phyloP scores from a whole-genome alignment of 179 eudicot genomes.

The Drosera spatulata region DNA sequence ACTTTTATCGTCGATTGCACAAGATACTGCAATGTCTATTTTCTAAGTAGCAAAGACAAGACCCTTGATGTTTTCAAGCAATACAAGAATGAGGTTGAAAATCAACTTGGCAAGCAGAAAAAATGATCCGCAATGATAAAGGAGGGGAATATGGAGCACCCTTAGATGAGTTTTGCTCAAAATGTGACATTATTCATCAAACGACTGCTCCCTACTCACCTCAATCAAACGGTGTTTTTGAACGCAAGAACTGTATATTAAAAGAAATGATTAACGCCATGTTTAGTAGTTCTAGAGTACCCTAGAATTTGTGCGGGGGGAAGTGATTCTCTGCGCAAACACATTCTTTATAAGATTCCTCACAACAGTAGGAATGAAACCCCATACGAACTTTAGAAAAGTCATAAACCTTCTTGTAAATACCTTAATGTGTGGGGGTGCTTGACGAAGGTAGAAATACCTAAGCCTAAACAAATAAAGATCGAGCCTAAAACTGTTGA shows the following conservation, averaged over 20 bases:
- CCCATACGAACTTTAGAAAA: background rate
- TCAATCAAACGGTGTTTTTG: too few relatives aligned
- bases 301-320: too few relatives aligned
- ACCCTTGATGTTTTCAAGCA: background rate
- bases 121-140: constrained; percentile 1
- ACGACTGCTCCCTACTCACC: background rate
- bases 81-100: constrained; percentile 6
- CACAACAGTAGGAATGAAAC: background rate
- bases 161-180: background rate
- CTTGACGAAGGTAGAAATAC: constrained; percentile 1
- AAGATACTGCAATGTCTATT: constrained; percentile 2
- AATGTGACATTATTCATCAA: background rate
- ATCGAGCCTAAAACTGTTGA: constrained; percentile 5
- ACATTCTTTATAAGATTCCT: constrained; percentile 4
- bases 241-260: too few relatives aligned
- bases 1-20: constrained; percentile 2
- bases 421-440: constrained; percentile 8
- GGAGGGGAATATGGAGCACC: constrained; percentile 2
- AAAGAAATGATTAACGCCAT: constrained; percentile 1
- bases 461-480: background rate
- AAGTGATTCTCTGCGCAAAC: background rate
- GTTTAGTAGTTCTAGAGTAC: background rate
- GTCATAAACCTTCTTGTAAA: background rate
- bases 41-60: background rate
- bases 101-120: constrained; percentile 2